phyloP scores from a whole-genome alignment of 345 rosid species.

The Gossypium australe region DNA sequence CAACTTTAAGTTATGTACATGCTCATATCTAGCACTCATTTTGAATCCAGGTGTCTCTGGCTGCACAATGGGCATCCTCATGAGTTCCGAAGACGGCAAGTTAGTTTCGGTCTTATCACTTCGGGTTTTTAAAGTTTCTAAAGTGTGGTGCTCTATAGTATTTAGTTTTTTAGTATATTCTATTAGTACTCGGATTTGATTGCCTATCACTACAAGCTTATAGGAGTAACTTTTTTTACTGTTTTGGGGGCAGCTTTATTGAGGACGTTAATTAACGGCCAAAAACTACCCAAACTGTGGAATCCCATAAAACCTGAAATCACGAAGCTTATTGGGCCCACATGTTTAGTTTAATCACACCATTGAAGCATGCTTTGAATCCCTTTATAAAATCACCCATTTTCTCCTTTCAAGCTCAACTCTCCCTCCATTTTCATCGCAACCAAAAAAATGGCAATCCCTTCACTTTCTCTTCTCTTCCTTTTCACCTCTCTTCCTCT shows the following conservation, averaged over 20 bases:
- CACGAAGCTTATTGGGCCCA: constrained; percentile 37
- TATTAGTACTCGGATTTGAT: neutral
- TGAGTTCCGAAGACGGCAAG: too few relatives aligned
- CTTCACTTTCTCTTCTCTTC: constrained; percentile 26
- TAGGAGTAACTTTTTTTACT: neutral
- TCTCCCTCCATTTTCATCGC: neutral
- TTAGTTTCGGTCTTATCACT: too few relatives aligned
- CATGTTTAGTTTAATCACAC: constrained; percentile 31
- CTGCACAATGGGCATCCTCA: too few relatives aligned
- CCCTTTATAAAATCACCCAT: constrained; percentile 32
- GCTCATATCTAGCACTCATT: too few relatives aligned
- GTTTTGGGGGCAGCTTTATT: neutral
- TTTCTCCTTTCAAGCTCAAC: constrained; percentile 3
- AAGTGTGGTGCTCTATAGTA: too few relatives aligned
- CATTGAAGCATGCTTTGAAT: constrained; percentile 18
- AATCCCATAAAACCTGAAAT: constrained; percentile 47
- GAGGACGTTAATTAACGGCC: constrained; percentile 31
- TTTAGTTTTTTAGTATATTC: too few relatives aligned
- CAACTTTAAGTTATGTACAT: too few relatives aligned
- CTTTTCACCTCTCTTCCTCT: constrained; percentile 28
- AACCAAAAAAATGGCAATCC: constrained; percentile 21
- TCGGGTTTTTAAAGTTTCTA: too few relatives aligned
- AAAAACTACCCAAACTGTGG: constrained; percentile 26
- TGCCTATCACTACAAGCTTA: neutral
- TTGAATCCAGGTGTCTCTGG: too few relatives aligned